These are phyloP conservation scores for Metarhizium anisopliae DNA, from an alignment of 2,329 filamentous ascomycete genomes.

Conservation along the genomic window DNA sequence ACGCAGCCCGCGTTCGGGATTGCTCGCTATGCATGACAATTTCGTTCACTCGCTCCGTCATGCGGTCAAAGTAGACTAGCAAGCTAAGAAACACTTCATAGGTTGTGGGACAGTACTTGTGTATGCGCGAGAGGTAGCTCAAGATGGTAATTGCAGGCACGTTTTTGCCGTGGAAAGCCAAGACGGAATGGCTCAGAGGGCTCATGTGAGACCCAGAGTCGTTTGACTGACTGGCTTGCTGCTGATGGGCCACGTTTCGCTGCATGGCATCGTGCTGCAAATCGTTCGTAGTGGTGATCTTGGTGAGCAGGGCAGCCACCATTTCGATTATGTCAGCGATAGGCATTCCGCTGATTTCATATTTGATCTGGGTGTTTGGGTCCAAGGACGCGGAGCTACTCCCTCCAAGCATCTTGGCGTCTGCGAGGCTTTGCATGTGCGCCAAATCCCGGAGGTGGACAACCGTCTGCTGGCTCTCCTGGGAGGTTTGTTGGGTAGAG, in stretches of 20 bases:
- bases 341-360: slow-evolving; percentile 96
- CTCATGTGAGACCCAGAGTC: slow-evolving; percentile 51
- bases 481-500: slow-evolving; percentile 7
- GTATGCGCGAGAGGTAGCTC: slow-evolving; percentile 90
- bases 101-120: slow-evolving; percentile 97
- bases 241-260: slow-evolving; percentile 53
- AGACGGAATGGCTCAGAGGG: slow-evolving; percentile 55
- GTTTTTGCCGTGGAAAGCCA: slow-evolving; percentile 97
- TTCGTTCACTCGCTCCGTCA: slow-evolving; percentile 93
- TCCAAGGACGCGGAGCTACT: slow-evolving; percentile 36
- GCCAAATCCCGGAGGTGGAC: slow-evolving; percentile 82
- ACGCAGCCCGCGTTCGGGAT: slow-evolving; percentile 24
- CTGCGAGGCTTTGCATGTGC: slow-evolving; percentile 84
- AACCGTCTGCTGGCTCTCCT: slow-evolving; percentile 32
- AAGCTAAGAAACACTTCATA: slow-evolving; percentile 96
- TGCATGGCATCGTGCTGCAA: slow-evolving; percentile 86
- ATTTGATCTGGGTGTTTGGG: slow-evolving; percentile 51
- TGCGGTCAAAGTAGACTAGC: slow-evolving; percentile 95
- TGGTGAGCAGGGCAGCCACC: slow-evolving; percentile 91
- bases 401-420: slow-evolving; percentile 59
- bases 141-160: slow-evolving; percentile 94
- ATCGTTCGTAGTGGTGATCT: slow-evolving; percentile 96
- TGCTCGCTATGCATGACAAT: slow-evolving; percentile 61
- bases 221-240: slow-evolving; percentile 40
- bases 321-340: slow-evolving; percentile 97